phyloP scores from a whole-genome alignment of 2,329 filamentous ascomycete species.

The Paecilomyces variotii region DNA sequence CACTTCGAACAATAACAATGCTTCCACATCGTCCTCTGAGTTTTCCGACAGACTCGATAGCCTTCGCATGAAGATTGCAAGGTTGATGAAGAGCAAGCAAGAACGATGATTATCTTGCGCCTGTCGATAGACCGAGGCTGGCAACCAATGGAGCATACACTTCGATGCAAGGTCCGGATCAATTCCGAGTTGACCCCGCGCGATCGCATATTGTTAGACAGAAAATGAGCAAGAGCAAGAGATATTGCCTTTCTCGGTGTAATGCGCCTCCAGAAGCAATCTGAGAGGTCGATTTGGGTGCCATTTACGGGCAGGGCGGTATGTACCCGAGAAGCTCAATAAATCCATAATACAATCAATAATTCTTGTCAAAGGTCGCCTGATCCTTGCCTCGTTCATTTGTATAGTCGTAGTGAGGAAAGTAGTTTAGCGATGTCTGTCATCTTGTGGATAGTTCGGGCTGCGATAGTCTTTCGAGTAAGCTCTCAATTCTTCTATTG shows the following conservation, averaged over 20 bases:
- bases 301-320: not conserved
- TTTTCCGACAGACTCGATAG: not conserved
- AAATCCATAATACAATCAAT: not conserved
- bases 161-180: not conserved
- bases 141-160: not conserved
- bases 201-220: not conserved
- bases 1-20: not conserved
- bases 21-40: not conserved
- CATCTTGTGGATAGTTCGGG: not conserved
- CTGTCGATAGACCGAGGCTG: not conserved
- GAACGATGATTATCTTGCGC: not conserved
- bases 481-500: constrained; percentile 25
- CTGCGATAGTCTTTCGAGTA: constrained; percentile 23
- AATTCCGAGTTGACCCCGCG: not conserved
- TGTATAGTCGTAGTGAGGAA: not conserved
- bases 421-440: not conserved
- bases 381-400: not conserved
- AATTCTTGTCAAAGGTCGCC: not conserved
- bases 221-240: not conserved
- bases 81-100: not conserved
- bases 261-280: not conserved
- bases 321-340: not conserved
- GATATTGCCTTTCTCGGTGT: not conserved
- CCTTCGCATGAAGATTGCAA: not conserved
- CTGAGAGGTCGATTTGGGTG: not conserved